Evolutionary conservation across 805 yeast genomes (phyloP).

Genomic region (Brettanomyces bruxellensis): DNA sequence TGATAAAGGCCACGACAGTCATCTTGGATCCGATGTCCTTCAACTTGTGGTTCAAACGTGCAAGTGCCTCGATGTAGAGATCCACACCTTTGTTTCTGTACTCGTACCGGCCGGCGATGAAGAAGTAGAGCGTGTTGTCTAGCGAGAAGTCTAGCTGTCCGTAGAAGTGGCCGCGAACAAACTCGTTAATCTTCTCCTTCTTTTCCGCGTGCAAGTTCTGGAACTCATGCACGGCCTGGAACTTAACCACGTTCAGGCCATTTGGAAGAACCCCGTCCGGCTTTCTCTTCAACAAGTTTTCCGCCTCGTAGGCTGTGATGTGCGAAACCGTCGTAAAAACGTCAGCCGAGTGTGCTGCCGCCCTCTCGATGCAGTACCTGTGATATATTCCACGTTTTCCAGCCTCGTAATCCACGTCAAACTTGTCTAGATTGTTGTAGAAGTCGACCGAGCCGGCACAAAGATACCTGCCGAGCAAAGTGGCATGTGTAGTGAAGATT

Average conservation of each 20-base stretch:
- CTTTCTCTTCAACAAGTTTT: constrained; percentile 84
- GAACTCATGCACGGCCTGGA: constrained; percentile 96
- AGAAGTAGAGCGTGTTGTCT: constrained; percentile 88
- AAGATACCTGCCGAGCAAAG: constrained; percentile 84
- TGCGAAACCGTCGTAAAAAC: constrained; percentile 97
- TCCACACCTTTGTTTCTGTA: constrained; percentile 96
- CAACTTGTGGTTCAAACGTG: constrained; percentile 81
- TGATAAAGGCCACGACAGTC: constrained; percentile 94
- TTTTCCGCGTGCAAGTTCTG: constrained; percentile 90
- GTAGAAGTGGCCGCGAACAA: constrained; percentile 93
- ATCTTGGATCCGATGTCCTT: constrained; percentile 75
- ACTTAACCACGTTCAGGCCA: constrained; percentile 91
- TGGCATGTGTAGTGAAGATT: constrained; percentile 95
- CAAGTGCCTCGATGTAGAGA: constrained; percentile 85
- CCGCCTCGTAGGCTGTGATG: constrained; percentile 94
- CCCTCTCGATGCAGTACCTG: constrained; percentile 92
- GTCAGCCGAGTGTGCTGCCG: constrained; percentile 92
- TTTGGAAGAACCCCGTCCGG: constrained; percentile 98
- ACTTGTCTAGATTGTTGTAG: constrained; percentile 76
- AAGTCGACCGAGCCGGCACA: constrained; percentile 97
- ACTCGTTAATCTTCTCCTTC: constrained; percentile 88
- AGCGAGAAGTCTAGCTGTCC: constrained; percentile 93
- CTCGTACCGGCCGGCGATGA: constrained; percentile 96
- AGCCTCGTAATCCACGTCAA: constrained; percentile 96
- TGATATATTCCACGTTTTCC: constrained; percentile 97